A percentile compares a stretch with the other conserved stretches of the same genome.
These are phyloP conservation scores for Boletus vinaceobasis DNA, from an alignment of 768 basidiomycete genomes.

Conservation along the genomic window DNA sequence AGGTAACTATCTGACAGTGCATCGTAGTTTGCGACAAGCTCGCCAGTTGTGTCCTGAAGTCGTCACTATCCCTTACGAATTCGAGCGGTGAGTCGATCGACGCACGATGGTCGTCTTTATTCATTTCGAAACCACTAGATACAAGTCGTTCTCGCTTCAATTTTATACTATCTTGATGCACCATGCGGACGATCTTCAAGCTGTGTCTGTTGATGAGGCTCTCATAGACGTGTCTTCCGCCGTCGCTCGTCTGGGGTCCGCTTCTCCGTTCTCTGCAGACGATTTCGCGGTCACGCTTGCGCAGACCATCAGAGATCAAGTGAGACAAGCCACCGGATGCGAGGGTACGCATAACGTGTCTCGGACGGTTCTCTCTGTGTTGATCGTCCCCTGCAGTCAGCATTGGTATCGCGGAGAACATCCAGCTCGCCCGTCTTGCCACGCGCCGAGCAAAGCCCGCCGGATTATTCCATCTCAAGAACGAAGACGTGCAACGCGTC, in stretches of 20 bases:
- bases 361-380: background rate
- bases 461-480: conserved; percentile 71
- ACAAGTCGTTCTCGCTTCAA: conserved; percentile 76
- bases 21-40: conserved; percentile 69
- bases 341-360: conserved; percentile 50
- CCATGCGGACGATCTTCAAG: conserved; percentile 87
- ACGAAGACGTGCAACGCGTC: conserved; percentile 48
- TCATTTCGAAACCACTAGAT: conserved; percentile 43
- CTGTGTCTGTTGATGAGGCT: conserved; percentile 96
- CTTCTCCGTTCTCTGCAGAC: conserved; percentile 20
- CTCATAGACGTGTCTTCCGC: conserved; percentile 80
- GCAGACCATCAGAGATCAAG: conserved; percentile 72
- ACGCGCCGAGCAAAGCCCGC: conserved; percentile 91
- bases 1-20: background rate
- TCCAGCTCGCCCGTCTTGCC: conserved; percentile 89
- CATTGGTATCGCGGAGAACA: conserved; percentile 89
- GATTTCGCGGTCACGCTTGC: conserved; percentile 79
- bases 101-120: background rate
- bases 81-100: conserved; percentile 57
- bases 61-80: conserved; percentile 88
- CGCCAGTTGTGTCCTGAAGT: conserved; percentile 70
- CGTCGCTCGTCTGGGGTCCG: conserved; percentile 38
- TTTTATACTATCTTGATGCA: conserved; percentile 94
- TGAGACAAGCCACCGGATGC: conserved; percentile 77
- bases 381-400: conserved; percentile 56